These are phyloP conservation scores for Carex kokanica DNA, from an alignment of 176 grass and related monocot species.

Conservation along the genomic window DNA sequence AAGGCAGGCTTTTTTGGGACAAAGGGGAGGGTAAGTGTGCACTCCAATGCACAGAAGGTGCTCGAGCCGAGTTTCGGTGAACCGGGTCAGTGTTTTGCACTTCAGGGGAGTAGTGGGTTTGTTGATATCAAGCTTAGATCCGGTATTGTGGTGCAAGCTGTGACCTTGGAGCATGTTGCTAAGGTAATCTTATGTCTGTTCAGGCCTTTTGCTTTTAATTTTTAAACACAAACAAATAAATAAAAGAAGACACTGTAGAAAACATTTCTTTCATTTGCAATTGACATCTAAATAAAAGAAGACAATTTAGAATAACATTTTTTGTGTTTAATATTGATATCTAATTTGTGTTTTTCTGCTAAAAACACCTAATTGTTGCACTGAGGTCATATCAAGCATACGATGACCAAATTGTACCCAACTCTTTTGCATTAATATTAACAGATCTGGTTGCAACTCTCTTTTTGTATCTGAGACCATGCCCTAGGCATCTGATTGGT, in stretches of 20 bases:
- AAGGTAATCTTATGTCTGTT: slow-evolving; percentile 43
- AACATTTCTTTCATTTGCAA: neutral
- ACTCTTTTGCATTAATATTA: neutral
- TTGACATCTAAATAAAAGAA: neutral
- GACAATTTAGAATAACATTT: neutral
- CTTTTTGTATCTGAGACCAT: too few relatives aligned
- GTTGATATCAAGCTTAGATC: slow-evolving; percentile 74
- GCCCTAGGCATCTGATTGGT: neutral
- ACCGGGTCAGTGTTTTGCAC: slow-evolving; percentile 77
- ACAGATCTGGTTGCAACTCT: neutral
- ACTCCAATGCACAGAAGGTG: slow-evolving; percentile 51
- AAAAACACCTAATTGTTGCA: neutral
- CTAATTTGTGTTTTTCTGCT: neutral
- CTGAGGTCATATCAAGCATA: neutral
- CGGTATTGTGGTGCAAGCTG: slow-evolving; percentile 61
- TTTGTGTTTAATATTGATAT: neutral
- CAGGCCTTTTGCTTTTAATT: neutral
- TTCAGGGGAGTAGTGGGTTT: slow-evolving; percentile 71
- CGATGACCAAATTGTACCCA: neutral
- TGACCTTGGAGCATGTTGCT: slow-evolving; percentile 81
- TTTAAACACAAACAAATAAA: neutral
- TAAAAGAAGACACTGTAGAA: neutral
- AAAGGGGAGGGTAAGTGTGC: slow-evolving; percentile 13
- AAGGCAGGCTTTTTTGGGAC: slow-evolving; percentile 11
- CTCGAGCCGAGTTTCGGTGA: slow-evolving; percentile 88